Conservation (phyloP, 495 filamentous ascomycete species). For the Penicillium crystallinum region DNA sequence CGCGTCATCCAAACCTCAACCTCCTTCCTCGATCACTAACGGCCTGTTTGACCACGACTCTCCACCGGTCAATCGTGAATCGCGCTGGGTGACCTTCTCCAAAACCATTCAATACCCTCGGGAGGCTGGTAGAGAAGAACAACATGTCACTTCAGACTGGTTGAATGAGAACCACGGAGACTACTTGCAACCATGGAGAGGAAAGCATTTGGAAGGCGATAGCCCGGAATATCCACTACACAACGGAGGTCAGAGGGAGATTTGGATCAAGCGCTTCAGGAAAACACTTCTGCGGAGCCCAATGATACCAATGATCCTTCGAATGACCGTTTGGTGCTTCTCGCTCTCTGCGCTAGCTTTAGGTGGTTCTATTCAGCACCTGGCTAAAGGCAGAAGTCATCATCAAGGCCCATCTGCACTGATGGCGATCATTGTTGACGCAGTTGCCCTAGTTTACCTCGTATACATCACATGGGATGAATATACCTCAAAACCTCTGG, state of each 20-base stretch:
- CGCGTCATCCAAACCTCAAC: slow-evolving; percentile 25
- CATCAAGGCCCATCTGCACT: slow-evolving; percentile 67
- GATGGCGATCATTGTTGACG: slow-evolving; percentile 88
- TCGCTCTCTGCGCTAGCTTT: slow-evolving; percentile 78
- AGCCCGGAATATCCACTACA: slow-evolving; percentile 47
- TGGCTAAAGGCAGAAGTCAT: slow-evolving; percentile 42
- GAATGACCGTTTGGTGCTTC: slow-evolving; percentile 75
- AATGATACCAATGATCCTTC: slow-evolving; percentile 78
- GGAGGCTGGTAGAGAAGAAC: slow-evolving; percentile 41
- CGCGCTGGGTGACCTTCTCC: slow-evolving; percentile 58
- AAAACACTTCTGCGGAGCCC: slow-evolving; percentile 66
- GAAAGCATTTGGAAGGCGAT: slow-evolving; percentile 27
- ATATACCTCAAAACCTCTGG: slow-evolving; percentile 88
- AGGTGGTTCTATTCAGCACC: slow-evolving; percentile 65
- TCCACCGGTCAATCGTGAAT: slow-evolving; percentile 31
- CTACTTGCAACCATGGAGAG: slow-evolving; percentile 55
- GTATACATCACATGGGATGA: slow-evolving; percentile 95
- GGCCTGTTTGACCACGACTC: slow-evolving; percentile 7
- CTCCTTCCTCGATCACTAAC: neutral
- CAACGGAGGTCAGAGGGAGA: slow-evolving; percentile 39
- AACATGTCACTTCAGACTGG: slow-evolving; percentile 54
- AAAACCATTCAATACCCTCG: slow-evolving; percentile 51
- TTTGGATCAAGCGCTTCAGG: slow-evolving; percentile 53
- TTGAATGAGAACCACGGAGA: slow-evolving; percentile 51
- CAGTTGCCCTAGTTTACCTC: slow-evolving; percentile 81